These are phyloP conservation scores for Xylaria telfairii DNA, from an alignment of 495 filamentous ascomycete species.

Conservation along the genomic window DNA sequence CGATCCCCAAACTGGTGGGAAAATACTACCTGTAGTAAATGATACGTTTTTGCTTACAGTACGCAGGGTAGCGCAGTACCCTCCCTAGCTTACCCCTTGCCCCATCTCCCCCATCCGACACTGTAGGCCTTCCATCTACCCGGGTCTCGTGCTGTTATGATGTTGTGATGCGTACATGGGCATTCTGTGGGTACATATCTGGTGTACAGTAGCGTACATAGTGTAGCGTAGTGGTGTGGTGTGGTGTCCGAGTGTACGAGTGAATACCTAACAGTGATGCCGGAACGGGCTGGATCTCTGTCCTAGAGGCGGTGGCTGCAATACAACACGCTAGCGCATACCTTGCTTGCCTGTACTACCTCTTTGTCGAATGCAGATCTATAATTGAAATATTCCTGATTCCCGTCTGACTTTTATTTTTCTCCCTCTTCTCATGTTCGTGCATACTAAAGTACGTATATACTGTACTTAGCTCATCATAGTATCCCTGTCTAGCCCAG, in stretches of 20 bases:
- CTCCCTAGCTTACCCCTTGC: background rate
- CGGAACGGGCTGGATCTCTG: slow-evolving; percentile 5
- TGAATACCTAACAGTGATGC: background rate
- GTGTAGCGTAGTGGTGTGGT: too few species aligned
- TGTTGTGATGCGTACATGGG: background rate
- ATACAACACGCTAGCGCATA: slow-evolving; percentile 6
- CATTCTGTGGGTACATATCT: too few species aligned
- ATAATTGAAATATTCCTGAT: slow-evolving; percentile 6
- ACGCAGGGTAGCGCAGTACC: background rate
- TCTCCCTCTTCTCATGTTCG: background rate
- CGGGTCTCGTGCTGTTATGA: background rate
- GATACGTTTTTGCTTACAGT: background rate
- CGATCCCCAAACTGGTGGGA: background rate
- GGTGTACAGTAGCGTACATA: too few species aligned
- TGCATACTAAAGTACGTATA: background rate
- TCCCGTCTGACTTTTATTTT: background rate
- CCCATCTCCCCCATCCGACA: background rate
- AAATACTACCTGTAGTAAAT: background rate
- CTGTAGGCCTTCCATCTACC: background rate
- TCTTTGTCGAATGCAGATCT: slow-evolving; percentile 4
- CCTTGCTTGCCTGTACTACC: slow-evolving; percentile 1
- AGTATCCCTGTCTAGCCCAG: background rate
- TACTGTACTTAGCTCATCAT: background rate
- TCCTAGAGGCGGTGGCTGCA: background rate
- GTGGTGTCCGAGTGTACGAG: too few species aligned